Base-by-base conservation (phyloP, 106 monocot genomes). In the Chionographis japonica region DNA sequence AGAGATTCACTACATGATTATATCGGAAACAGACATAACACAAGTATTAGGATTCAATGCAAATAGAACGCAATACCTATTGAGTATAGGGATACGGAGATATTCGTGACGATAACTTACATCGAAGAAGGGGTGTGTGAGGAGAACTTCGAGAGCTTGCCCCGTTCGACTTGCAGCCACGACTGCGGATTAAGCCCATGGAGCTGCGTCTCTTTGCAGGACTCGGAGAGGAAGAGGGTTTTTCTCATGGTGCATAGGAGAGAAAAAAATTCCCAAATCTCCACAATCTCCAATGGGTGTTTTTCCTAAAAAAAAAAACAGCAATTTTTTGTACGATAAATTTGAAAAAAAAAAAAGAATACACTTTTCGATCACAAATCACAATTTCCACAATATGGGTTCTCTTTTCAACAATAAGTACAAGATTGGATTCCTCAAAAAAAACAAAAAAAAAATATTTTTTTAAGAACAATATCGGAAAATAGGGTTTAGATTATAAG, bases 91-190 rank as follows among this genome's bases (percentile, higher is more conserved):
- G 39, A 14, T 37, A 63, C 63, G 6, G 42, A 27, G 66, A 62
- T 27, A 63, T 3, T 67, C 11, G 35, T 14, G 18, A 19, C 10
- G 36, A 50, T 37, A 17, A 69, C 93, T 85, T 90, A 98, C 98
- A 93, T 88, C 38, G 98, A 98, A 70, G 92, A 92, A 67, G 75
- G 67, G 15, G 93, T 72, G 69, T 85, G 75, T 4, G 85, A 72
- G 13, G 87, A 83, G 67, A 79, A 60, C 54, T 98, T 93, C 15
- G 89, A 90, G 4, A 93, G 76, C 70, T 98, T 98, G 40, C 90
- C 98, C 62, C 98, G 80, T 71, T 98, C 98, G 19, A 98, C 98
- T 71, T 98, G 98, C 64, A 98, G 92, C 98, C 92, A 98, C 65
- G 92, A 83, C 55, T 98, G 98, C 40, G 93, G 98, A 81, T 93